Evolutionary conservation across 768 basidiomycete genomes (phyloP).

Genomic region (Mycena maculata): DNA sequence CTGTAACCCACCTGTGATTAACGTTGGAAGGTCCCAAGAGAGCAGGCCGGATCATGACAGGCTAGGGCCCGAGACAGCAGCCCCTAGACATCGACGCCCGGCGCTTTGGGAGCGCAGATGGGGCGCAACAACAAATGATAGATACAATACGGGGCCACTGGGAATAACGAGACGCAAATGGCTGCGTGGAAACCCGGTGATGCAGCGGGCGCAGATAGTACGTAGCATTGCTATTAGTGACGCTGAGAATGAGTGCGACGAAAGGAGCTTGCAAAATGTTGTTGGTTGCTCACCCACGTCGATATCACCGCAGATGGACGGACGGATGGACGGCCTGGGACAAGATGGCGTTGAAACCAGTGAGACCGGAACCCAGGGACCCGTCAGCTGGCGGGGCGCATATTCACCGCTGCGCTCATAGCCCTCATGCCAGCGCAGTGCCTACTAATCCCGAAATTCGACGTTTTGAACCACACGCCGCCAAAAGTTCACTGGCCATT

Average conservation of each 20-base stretch:
- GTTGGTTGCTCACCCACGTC: not conserved
- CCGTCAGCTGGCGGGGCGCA: not conserved
- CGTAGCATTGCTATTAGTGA: not conserved
- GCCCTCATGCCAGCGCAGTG: not conserved
- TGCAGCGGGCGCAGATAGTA: not conserved
- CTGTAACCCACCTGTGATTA: conserved; percentile 10
- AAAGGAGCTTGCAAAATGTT: not conserved
- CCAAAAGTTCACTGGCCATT: conserved; percentile 15
- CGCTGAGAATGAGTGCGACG: not conserved
- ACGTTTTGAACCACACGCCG: too few species aligned
- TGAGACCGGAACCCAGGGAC: not conserved
- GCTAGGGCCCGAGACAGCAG: too few species aligned
- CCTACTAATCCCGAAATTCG: not conserved
- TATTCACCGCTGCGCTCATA: not conserved
- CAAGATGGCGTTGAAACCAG: conserved; percentile 13
- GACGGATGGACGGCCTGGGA: not conserved
- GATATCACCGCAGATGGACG: conserved; percentile 10
- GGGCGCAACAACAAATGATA: conserved; percentile 3
- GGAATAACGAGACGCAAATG: not conserved
- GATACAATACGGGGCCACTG: not conserved
- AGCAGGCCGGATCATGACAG: conserved; percentile 5
- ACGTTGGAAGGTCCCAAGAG: not conserved
- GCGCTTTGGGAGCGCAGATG: too few species aligned
- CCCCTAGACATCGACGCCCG: too few species aligned
- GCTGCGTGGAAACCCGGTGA: not conserved